A percentile compares a stretch with the other conserved stretches of the same genome.
phyloP scores from a whole-genome alignment of 139 green algal genomes.

The Chlorella sorokiniana region DNA sequence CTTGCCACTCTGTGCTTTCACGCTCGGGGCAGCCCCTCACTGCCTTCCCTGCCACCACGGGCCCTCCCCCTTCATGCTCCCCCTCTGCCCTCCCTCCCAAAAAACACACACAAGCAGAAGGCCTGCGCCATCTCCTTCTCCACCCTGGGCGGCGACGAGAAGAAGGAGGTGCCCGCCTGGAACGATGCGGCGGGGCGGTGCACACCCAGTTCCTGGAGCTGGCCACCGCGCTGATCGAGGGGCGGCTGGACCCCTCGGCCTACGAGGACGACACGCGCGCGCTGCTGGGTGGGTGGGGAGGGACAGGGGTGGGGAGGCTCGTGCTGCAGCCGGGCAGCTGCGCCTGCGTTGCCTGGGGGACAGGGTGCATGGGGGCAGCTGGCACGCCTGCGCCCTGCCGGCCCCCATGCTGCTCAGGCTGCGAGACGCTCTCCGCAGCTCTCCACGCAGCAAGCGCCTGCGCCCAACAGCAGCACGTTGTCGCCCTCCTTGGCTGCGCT shows the following conservation, averaged over 20 bases:
- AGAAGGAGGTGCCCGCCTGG: slow-evolving; percentile 8
- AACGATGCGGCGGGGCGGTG: slow-evolving; percentile 3
- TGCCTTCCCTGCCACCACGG: background rate
- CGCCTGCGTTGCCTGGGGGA: no score
- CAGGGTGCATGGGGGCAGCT: no score
- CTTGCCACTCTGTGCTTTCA: no score
- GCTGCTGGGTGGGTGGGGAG: slow-evolving; percentile 57
- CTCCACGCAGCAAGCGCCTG: no score
- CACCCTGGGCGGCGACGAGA: background rate
- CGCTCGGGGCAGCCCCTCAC: no score
- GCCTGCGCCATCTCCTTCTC: slow-evolving; percentile 26
- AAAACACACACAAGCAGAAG: slow-evolving; percentile 6
- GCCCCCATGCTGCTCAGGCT: no score
- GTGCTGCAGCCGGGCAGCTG: no score
- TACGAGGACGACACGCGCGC: slow-evolving; percentile 80
- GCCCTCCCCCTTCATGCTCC: background rate
- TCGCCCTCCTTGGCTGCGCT: background rate
- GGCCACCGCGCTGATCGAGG: slow-evolving; percentile 65
- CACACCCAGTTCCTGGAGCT: slow-evolving; percentile 62
- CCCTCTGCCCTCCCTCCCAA: background rate
- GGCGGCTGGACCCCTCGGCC: slow-evolving; percentile 59
- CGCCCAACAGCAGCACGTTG: background rate
- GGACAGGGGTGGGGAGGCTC: no score
- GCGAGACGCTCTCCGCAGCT: no score
- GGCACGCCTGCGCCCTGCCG: no score